Percentiles rank a stretch among this genome's conserved stretches.
Conservation (phyloP, 164 flowering plant genomes). For the Paratinospora sagittata region DNA sequence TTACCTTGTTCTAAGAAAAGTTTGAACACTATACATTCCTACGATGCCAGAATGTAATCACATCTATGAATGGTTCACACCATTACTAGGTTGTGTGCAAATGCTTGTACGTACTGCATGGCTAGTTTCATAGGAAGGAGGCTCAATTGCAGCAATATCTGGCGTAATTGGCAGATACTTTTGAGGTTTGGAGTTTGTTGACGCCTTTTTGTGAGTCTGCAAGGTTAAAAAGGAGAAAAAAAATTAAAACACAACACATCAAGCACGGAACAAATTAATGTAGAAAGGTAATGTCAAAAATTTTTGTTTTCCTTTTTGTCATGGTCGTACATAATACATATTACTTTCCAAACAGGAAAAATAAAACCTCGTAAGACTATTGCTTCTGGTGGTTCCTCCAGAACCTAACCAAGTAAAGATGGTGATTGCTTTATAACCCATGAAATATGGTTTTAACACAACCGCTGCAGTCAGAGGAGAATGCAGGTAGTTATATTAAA, state of each 20-base stretch:
- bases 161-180: slow-evolving; percentile 18
- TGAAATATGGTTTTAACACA: not conserved
- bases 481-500: too few species aligned
- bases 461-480: too few species aligned
- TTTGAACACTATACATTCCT: too few species aligned
- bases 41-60: too few species aligned
- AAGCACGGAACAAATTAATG: slow-evolving; percentile 5
- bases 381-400: not conserved
- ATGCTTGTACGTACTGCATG: too few species aligned
- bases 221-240: slow-evolving; percentile 7
- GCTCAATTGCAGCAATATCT: slow-evolving; percentile 43
- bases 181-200: slow-evolving; percentile 29
- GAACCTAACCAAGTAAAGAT: not conserved
- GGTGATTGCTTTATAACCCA: not conserved
- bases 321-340: too few species aligned
- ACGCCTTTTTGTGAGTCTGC: slow-evolving; percentile 67
- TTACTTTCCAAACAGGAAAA: too few species aligned
- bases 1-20: too few species aligned
- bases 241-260: not conserved
- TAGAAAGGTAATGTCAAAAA: not conserved
- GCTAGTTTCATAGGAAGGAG: too few species aligned
- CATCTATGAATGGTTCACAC: too few species aligned
- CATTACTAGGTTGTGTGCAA: too few species aligned
- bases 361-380: not conserved
- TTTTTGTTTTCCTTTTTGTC: not conserved